A percentile compares a stretch with the other conserved stretches of the same genome.
Evolutionary conservation across 805 yeast species (phyloP).

Genomic region (Metschnikowia orientalis): DNA sequence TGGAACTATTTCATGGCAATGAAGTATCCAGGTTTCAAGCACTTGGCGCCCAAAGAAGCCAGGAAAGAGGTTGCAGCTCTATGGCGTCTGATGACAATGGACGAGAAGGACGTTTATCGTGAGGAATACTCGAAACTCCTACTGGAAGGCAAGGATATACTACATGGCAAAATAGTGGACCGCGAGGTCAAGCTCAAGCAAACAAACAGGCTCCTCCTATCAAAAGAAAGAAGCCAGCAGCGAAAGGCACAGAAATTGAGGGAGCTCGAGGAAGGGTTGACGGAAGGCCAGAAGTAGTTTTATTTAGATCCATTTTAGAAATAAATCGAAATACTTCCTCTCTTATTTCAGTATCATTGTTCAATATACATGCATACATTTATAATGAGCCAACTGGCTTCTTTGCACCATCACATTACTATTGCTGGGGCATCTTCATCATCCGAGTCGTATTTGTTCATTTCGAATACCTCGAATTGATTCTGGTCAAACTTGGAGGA

Average conservation of each 20-base stretch:
- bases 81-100: conserved; percentile 27
- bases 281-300: background rate
- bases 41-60: conserved; percentile 15
- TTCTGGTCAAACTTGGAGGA: conserved; percentile 11
- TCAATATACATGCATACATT: no score
- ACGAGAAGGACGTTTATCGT: conserved; percentile 26
- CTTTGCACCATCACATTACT: no score
- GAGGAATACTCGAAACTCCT: conserved; percentile 26
- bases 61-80: conserved; percentile 11
- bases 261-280: conserved; percentile 3
- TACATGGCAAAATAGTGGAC: conserved; percentile 26
- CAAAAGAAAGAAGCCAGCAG: conserved; percentile 12
- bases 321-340: background rate
- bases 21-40: conserved; percentile 16
- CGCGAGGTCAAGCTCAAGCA: conserved; percentile 21
- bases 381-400: no score
- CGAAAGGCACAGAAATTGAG: conserved; percentile 13
- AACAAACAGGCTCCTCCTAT: conserved; percentile 6
- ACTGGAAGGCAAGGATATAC: conserved; percentile 27
- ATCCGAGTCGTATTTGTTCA: conserved; percentile 19
- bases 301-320: no score
- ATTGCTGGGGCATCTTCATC: conserved; percentile 30
- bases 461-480: conserved; percentile 24
- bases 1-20: conserved; percentile 32
- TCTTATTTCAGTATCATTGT: no score